Percentiles rank a stretch among this genome's conserved stretches.
Conservation (phyloP, 2,329 filamentous ascomycete species). For the Penicillium fuscoglaucum region DNA sequence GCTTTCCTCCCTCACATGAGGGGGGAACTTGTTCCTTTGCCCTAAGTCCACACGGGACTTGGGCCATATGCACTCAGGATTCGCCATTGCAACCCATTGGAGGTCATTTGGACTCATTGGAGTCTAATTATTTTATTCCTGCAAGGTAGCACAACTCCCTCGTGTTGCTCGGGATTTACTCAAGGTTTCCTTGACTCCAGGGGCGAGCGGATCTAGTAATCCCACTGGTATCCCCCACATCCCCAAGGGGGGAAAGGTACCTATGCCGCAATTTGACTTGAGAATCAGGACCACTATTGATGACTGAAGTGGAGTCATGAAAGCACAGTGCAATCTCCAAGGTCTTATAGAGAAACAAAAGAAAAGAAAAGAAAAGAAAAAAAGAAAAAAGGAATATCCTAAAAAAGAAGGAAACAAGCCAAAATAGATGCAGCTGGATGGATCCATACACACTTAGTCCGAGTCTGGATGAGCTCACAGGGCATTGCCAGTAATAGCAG, state of each 20-base stretch:
- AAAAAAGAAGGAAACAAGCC: neutral
- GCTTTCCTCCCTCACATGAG: slow-evolving; percentile 6
- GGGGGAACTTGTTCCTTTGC: slow-evolving; percentile 2
- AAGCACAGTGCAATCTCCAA: neutral
- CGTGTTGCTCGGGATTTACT: slow-evolving; percentile 20
- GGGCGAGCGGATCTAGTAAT: slow-evolving; percentile 20
- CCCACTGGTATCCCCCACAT: slow-evolving; percentile 23
- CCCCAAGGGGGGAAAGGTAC: slow-evolving; percentile 17
- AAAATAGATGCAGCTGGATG: slow-evolving; percentile 4
- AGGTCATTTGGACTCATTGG: neutral
- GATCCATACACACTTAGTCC: neutral
- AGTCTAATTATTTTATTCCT: slow-evolving; percentile 6
- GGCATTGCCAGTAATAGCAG: slow-evolving; percentile 14
- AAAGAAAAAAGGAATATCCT: neutral
- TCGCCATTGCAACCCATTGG: neutral
- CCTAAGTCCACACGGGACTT: neutral
- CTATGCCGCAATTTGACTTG: neutral
- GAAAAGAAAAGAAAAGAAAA: neutral
- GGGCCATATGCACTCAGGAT: neutral
- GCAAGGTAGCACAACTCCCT: slow-evolving; percentile 22
- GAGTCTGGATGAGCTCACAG: slow-evolving; percentile 12
- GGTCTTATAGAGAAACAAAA: neutral
- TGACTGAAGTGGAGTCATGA: neutral
- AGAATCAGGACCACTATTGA: neutral
- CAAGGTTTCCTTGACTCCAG: slow-evolving; percentile 11